These are phyloP conservation scores for Kalmanozyma brasiliensis DNA, from an alignment of 1,284 basidiomycete genomes.

Conservation along the genomic window DNA sequence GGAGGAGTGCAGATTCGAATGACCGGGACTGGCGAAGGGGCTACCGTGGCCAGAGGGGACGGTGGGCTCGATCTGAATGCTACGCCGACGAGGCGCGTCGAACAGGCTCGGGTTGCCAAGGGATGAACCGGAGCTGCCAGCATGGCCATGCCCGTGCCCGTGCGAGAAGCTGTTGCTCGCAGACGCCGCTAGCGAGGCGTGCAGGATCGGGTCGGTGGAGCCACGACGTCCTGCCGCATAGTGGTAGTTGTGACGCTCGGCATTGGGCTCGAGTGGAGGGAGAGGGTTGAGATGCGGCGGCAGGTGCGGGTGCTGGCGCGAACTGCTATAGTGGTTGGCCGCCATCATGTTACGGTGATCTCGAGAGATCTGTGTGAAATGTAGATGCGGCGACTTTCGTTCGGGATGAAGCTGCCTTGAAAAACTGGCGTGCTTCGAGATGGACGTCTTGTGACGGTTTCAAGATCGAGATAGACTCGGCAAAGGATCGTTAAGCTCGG, in stretches of 20 bases:
- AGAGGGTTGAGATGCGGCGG: constrained; percentile 47
- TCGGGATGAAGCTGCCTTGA: too few species aligned
- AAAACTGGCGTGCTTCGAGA: too few species aligned
- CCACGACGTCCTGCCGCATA: constrained; percentile 35
- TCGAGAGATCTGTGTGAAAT: not conserved
- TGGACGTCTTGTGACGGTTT: too few species aligned
- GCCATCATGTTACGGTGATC: constrained; percentile 41
- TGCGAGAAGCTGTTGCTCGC: constrained; percentile 43
- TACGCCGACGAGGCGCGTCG: constrained; percentile 42
- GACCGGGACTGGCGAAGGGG: constrained; percentile 42
- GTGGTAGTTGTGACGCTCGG: constrained; percentile 40
- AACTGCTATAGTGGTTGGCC: constrained; percentile 43
- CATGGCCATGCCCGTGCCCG: constrained; percentile 33
- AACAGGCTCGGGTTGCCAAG: constrained; percentile 39
- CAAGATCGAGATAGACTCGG: too few species aligned
- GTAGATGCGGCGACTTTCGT: too few species aligned
- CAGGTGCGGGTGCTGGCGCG: constrained; percentile 49
- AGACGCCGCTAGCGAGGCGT: constrained; percentile 52
- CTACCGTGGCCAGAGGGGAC: constrained; percentile 39
- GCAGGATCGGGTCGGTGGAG: constrained; percentile 54
- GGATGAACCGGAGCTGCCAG: constrained; percentile 33
- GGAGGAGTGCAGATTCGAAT: constrained; percentile 38
- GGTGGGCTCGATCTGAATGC: constrained; percentile 51
- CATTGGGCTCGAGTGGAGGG: constrained; percentile 50
- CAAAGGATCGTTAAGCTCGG: too few species aligned